Base-by-base conservation (phyloP, 2,329 filamentous ascomycete genomes). In the Trichoderma asperellum region DNA sequence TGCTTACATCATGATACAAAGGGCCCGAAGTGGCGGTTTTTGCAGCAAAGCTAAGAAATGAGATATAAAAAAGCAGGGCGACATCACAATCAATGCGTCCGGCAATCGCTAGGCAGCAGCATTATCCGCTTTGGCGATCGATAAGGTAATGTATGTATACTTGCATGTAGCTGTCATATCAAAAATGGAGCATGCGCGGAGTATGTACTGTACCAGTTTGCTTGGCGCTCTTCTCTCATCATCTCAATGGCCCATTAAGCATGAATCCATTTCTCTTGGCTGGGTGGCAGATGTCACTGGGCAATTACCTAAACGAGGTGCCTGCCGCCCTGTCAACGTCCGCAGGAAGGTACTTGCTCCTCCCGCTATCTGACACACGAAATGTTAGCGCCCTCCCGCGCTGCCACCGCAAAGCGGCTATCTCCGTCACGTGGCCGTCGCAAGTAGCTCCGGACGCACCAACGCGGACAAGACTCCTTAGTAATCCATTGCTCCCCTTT, bases 351-450 rank as follows among this genome's bases (percentile, higher is more conserved):
- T 43, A 43, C 40, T 43, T n/a, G 40, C 40, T n/a, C 40, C 61
- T 64, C 34, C 61, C 34, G 37, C 63, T 16, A n/a, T 43, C 40
- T n/a, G 40, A 43, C 40, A 24, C 49, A 24, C 16, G 53, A 43
- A 58, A 66, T 66, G 63, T 52, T 66, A 37, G 63, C 55, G 63
- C 55, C 63, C 40, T 66, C 63, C 63, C 63, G 63, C n/a, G 53
- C 53, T 18, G 53, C 27, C n/a, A 29, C 53, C 47, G 63, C 63
- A 24, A n/a, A 58, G 27, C 29, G 16, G 14, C 55, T 37, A 58
- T 58, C 63, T 10, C 63, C 63, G 37, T 66, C 63, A 66, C 63
- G 63, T 66, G 63, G 53, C 14, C 8, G 12, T 57, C 10, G 24
- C 62, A 43, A 14, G 37, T 65, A 34, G 52, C n/a, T 11, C 32